Conservation (phyloP, 2,329 filamentous ascomycete species). For the Pseudopithomyces maydicus region DNA sequence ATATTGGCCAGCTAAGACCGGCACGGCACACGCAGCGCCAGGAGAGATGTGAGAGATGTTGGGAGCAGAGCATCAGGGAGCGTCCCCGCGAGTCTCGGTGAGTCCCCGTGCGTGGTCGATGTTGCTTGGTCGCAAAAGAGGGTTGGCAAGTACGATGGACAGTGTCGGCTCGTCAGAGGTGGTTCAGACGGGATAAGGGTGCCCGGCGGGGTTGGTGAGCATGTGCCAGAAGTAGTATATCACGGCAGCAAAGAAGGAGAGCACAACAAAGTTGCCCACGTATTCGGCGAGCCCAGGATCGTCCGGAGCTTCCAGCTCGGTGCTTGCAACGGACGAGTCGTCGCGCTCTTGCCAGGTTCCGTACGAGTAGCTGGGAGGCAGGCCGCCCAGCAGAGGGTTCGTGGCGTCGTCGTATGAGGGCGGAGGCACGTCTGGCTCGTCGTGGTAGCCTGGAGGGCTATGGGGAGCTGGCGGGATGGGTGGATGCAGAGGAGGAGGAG, state of each 20-base stretch:
- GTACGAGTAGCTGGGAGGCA: slow-evolving; percentile 30
- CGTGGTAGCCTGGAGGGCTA: slow-evolving; percentile 14
- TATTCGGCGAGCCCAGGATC: slow-evolving; percentile 31
- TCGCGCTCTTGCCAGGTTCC: slow-evolving; percentile 37
- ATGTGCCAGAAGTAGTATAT: slow-evolving; percentile 39
- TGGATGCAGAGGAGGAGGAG: slow-evolving; percentile 8
- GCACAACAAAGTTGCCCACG: slow-evolving; percentile 33
- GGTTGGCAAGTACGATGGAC: not conserved
- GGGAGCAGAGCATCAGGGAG: not conserved
- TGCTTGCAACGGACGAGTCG: slow-evolving; percentile 36
- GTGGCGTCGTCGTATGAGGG: slow-evolving; percentile 43
- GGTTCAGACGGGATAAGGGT: slow-evolving; percentile 1
- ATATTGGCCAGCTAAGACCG: too few species aligned
- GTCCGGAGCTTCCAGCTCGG: slow-evolving; percentile 28
- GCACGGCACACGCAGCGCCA: too few species aligned
- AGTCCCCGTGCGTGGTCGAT: too few species aligned
- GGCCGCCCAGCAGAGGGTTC: slow-evolving; percentile 34
- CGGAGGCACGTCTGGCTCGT: slow-evolving; percentile 31
- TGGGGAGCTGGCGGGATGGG: slow-evolving; percentile 18
- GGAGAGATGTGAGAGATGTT: too few species aligned
- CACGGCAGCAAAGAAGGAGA: slow-evolving; percentile 31
- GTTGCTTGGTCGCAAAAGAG: not conserved
- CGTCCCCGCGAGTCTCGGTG: too few species aligned
- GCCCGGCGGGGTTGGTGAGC: slow-evolving; percentile 25
- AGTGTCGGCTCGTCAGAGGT: not conserved